These are phyloP conservation scores for Puccinia novopanici DNA, from an alignment of 1,284 basidiomycete genomes.

Conservation along the genomic window DNA sequence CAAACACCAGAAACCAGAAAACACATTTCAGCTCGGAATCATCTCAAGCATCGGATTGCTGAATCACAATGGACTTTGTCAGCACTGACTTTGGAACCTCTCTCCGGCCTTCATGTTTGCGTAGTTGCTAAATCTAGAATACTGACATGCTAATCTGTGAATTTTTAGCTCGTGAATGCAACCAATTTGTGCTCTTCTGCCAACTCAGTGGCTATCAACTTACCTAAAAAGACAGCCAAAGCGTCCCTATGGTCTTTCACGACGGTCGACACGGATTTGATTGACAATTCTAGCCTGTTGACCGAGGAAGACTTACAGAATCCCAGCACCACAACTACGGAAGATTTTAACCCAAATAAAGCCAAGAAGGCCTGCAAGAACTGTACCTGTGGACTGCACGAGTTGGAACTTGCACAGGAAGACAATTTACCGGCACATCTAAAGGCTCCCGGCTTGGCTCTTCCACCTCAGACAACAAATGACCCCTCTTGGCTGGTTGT, in stretches of 20 bases:
- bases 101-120: neutral
- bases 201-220: conserved; percentile 22
- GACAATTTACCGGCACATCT: conserved; percentile 60
- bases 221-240: conserved; percentile 40
- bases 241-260: conserved; percentile 49
- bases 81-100: no score
- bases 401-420: conserved; percentile 78
- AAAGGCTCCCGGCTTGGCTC: conserved; percentile 70
- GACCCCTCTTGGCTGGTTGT: conserved; percentile 58
- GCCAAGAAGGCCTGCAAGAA: conserved; percentile 84
- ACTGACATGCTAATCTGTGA: neutral
- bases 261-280: conserved; percentile 55
- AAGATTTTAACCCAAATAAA: conserved; percentile 61
- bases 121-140: neutral
- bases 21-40: no score
- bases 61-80: no score
- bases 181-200: conserved; percentile 8
- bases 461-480: conserved; percentile 62
- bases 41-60: no score
- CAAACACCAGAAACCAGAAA: no score
- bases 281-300: conserved; percentile 74
- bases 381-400: conserved; percentile 89
- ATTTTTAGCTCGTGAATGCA: conserved; percentile 27
- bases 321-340: conserved; percentile 70
- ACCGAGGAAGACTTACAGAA: conserved; percentile 72